A percentile compares a stretch with the other conserved stretches of the same genome.
These are phyloP conservation scores for Luffa acutangula DNA, from an alignment of 306 rosid genomes.

Conservation along the genomic window DNA sequence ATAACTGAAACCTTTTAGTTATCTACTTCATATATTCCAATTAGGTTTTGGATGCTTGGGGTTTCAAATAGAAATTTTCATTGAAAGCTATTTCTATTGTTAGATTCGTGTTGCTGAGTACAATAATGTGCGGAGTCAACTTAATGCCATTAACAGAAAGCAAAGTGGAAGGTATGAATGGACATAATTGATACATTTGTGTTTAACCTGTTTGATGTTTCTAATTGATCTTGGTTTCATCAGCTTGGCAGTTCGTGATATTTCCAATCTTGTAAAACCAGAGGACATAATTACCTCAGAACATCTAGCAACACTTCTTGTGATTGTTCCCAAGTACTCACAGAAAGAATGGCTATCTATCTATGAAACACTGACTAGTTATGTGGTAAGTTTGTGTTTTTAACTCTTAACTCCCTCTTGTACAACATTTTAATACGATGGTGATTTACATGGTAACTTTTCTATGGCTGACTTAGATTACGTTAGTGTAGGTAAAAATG, in stretches of 20 bases:
- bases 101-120: constrained; percentile 85
- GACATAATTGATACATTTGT: background rate
- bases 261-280: constrained; percentile 79
- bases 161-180: constrained; percentile 72
- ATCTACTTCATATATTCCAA: background rate
- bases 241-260: constrained; percentile 93
- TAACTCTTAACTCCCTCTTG: background rate
- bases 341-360: constrained; percentile 89
- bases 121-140: constrained; percentile 71
- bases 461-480: background rate
- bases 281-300: constrained; percentile 79
- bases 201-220: background rate
- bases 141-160: constrained; percentile 81
- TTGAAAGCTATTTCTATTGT: constrained; percentile 14
- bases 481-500: background rate
- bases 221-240: background rate
- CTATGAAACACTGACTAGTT: constrained; percentile 80
- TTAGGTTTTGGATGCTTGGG: background rate
- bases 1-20: background rate
- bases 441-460: constrained; percentile 1
- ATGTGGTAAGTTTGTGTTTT: constrained; percentile 45
- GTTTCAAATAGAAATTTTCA: background rate
- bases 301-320: constrained; percentile 77
- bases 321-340: constrained; percentile 78
- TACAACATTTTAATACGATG: background rate